Percentiles rank a stretch among this genome's conserved stretches.
Evolutionary conservation across 208 protist species (phyloP).

Genomic region (Trypanosomatidae sp.): DNA sequence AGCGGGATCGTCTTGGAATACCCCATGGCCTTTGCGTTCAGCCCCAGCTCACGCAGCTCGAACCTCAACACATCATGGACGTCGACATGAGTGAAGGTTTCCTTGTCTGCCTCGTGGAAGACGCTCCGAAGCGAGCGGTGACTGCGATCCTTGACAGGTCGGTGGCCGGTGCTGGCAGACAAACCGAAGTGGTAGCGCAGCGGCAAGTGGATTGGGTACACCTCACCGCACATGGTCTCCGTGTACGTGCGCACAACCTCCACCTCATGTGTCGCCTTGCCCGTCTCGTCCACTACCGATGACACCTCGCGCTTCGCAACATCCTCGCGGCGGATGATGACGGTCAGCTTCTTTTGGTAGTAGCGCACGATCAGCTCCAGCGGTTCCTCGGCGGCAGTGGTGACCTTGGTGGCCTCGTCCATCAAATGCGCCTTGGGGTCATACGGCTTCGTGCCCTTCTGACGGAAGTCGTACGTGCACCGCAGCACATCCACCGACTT

Average conservation of each 20-base stretch:
- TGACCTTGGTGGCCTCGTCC: conserved; percentile 28
- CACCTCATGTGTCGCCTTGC: conserved; percentile 20
- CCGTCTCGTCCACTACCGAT: conserved; percentile 10
- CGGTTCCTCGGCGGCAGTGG: conserved; percentile 55
- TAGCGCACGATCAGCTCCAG: conserved; percentile 76
- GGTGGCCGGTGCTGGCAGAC: conserved; percentile 73
- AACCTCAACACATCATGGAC: conserved; percentile 72
- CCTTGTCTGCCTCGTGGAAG: conserved; percentile 30
- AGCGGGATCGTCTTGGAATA: conserved; percentile 77
- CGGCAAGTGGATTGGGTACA: conserved; percentile 61
- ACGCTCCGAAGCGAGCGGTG: conserved; percentile 20
- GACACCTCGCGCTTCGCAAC: conserved; percentile 27
- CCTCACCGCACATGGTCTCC: conserved; percentile 76
- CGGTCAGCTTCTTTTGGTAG: conserved; percentile 60
- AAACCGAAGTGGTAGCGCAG: conserved; percentile 76
- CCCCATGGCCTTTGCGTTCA: conserved; percentile 69
- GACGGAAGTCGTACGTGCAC: conserved; percentile 76
- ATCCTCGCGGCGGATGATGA: conserved; percentile 58
- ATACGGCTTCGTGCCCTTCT: conserved; percentile 42
- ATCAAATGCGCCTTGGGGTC: conserved; percentile 16
- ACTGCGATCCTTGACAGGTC: conserved; percentile 23
- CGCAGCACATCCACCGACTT: conserved; percentile 39
- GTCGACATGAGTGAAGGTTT: conserved; percentile 63
- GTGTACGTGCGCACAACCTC: conserved; percentile 54
- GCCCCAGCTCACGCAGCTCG: conserved; percentile 73